Conservation (phyloP, 129 eudicot species). For the Flaveria ramosissima region DNA sequence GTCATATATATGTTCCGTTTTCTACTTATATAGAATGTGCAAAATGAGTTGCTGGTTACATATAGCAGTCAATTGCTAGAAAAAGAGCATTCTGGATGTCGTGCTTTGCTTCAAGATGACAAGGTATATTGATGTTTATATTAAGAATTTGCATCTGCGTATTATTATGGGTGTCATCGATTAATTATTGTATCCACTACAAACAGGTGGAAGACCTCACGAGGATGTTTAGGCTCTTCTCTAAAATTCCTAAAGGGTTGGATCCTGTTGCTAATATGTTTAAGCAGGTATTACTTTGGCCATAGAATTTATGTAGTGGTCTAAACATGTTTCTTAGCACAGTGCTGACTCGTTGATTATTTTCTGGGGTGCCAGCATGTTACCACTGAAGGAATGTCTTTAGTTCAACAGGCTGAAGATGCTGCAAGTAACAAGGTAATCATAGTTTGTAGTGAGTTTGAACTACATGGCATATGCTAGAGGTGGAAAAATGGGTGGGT, state of each 20-base stretch:
- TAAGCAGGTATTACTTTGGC: conserved; percentile 52
- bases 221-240: conserved; percentile 77
- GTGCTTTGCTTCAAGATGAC: conserved; percentile 69
- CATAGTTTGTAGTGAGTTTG: not conserved
- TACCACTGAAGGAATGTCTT: conserved; percentile 62
- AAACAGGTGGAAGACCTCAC: conserved; percentile 77
- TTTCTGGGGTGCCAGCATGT: conserved; percentile 62
- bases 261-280: conserved; percentile 77
- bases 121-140: conserved; percentile 48
- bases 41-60: conserved; percentile 64
- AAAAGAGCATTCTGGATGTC: conserved; percentile 88
- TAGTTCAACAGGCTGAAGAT: conserved; percentile 88
- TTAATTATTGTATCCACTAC: conserved; percentile 13
- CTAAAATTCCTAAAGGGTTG: conserved; percentile 61
- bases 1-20: not conserved
- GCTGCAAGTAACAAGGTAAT: conserved; percentile 67
- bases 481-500: not conserved
- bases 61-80: conserved; percentile 67
- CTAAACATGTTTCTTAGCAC: not conserved
- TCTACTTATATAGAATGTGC: conserved; percentile 54
- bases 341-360: conserved; percentile 2
- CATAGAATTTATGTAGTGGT: not conserved
- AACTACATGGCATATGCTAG: not conserved
- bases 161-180: not conserved
- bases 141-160: conserved; percentile 1